These are phyloP conservation scores for Xerophyta viscosa DNA, from an alignment of 106 monocot species.

Conservation along the genomic window DNA sequence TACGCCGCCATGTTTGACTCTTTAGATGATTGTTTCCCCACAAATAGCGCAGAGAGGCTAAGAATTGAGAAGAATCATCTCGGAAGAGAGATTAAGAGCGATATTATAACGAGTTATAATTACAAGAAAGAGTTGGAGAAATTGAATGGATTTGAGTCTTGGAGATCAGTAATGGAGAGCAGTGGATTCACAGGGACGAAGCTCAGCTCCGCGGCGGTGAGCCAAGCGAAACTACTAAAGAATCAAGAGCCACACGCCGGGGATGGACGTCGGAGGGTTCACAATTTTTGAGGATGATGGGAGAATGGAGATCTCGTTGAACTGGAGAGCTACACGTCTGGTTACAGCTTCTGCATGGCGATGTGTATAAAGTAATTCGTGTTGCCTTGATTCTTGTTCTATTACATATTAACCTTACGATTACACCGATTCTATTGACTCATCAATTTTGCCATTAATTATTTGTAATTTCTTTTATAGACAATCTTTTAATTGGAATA, in stretches of 20 bases:
- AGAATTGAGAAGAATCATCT: conserved; percentile 47
- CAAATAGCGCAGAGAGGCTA: conserved; percentile 39
- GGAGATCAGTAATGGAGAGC: conserved; percentile 38
- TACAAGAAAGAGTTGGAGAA: conserved; percentile 2
- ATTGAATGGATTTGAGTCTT: conserved; percentile 18
- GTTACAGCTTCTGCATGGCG: conserved; percentile 36
- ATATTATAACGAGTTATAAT: not conserved
- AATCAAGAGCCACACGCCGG: conserved; percentile 36
- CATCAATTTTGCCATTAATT: too few relatives aligned
- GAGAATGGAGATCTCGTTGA: conserved; percentile 25
- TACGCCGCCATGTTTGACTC: conserved; percentile 51
- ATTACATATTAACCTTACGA: too few relatives aligned
- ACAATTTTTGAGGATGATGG: conserved; percentile 26
- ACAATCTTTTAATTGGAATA: too few relatives aligned
- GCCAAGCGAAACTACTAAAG: conserved; percentile 55
- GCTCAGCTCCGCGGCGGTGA: conserved; percentile 44
- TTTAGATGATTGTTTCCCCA: conserved; percentile 36
- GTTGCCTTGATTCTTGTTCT: too few relatives aligned
- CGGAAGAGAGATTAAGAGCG: conserved; percentile 37
- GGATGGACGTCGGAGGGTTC: conserved; percentile 20
- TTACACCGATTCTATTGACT: too few relatives aligned
- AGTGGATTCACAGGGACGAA: conserved; percentile 18
- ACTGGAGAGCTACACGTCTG: conserved; percentile 31
- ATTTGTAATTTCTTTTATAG: too few relatives aligned
- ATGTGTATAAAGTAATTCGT: too few relatives aligned